Conservation (phyloP, 345 rosid species). For the Mallotus nudiflorus region DNA sequence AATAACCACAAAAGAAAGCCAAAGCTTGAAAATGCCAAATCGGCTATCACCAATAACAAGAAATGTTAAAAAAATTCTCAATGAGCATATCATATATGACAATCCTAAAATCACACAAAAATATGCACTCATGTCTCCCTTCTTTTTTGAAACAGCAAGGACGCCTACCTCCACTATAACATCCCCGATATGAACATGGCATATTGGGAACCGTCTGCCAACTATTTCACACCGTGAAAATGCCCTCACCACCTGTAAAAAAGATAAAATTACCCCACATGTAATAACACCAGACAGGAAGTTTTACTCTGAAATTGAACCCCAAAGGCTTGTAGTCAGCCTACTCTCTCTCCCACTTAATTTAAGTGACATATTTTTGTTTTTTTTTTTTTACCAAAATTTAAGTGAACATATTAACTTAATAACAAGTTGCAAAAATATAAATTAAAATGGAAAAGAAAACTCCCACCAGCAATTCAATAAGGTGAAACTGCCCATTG, state of each 20-base stretch:
- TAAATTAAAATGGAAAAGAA: not conserved
- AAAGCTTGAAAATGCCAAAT: constrained; percentile 4
- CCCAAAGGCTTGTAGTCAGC: no score
- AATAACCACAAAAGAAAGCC: not conserved
- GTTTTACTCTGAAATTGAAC: not conserved
- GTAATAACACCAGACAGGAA: not conserved
- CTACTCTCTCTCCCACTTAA: not conserved
- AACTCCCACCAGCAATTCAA: not conserved
- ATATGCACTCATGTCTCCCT: not conserved
- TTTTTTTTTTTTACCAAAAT: no score
- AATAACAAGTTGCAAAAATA: not conserved
- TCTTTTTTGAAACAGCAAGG: not conserved
- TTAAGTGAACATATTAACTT: not conserved
- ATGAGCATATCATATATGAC: not conserved
- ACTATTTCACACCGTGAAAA: constrained; percentile 55
- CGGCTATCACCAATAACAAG: not conserved
- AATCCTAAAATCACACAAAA: not conserved
- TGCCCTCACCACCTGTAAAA: constrained; percentile 44
- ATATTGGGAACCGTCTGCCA: constrained; percentile 73
- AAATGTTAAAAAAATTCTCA: not conserved
- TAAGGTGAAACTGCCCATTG: not conserved
- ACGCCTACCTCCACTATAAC: constrained; percentile 51
- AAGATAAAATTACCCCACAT: not conserved
- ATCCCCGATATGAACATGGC: constrained; percentile 55
- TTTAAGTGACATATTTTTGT: no score